phyloP scores from a whole-genome alignment of 305 asterid genomes.

The Fraxinus platypoda region DNA sequence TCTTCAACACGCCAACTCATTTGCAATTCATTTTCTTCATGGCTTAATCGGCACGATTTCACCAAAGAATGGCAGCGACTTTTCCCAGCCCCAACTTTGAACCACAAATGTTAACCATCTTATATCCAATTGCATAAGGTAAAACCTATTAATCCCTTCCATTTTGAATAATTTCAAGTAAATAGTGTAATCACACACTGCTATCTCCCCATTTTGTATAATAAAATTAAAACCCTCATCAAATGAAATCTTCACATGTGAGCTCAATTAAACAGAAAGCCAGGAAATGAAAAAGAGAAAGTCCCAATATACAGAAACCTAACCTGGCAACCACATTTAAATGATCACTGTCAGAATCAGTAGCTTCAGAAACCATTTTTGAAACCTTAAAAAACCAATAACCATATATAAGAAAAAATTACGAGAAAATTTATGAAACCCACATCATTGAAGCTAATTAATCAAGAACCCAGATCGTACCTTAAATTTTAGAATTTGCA shows the following conservation, averaged over 20 bases:
- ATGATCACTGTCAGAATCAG: conserved; percentile 28
- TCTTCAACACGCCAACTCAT: not conserved
- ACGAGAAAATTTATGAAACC: not conserved
- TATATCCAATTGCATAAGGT: not conserved
- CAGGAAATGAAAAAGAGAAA: not conserved
- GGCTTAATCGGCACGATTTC: not conserved
- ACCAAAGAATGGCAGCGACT: not conserved
- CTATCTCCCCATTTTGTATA: not conserved
- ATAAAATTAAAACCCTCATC: not conserved
- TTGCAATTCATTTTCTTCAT: not conserved
- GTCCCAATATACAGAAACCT: not conserved
- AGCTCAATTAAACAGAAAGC: not conserved
- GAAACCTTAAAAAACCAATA: not conserved
- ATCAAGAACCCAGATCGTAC: not conserved
- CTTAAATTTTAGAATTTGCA: conserved; percentile 10
- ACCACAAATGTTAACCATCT: not conserved
- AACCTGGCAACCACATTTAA: conserved; percentile 35
- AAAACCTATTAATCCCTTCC: not conserved
- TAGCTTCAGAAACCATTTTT: conserved; percentile 43
- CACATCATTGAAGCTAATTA: not conserved
- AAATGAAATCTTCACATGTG: not conserved
- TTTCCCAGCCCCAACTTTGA: not conserved
- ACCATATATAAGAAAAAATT: not conserved
- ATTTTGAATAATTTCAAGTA: not conserved
- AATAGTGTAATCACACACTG: no score